These are phyloP conservation scores for Alternaria arbusti DNA, from an alignment of 2,329 filamentous ascomycete species.

Conservation along the genomic window DNA sequence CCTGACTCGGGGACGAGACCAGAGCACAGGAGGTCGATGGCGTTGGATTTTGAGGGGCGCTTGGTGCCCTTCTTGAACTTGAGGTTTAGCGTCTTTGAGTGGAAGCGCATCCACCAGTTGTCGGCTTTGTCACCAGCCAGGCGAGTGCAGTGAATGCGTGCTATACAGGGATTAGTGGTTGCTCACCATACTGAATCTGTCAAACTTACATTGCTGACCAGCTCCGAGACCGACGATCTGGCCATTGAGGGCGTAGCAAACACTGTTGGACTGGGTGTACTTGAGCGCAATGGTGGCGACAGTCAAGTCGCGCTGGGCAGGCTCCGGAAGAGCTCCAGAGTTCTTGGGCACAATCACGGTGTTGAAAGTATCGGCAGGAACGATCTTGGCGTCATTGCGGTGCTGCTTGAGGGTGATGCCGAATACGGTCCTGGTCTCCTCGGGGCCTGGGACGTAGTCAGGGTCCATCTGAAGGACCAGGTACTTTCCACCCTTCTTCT, in stretches of 20 bases:
- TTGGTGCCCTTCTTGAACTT: constrained; percentile 99
- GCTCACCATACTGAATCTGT: neutral
- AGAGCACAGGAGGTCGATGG: constrained; percentile 92
- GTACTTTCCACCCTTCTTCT: constrained; percentile 99
- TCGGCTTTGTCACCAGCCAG: constrained; percentile 98
- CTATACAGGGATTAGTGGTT: constrained; percentile 21
- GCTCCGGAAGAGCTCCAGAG: constrained; percentile 72
- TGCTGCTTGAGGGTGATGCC: constrained; percentile 87
- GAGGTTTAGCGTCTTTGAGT: constrained; percentile 83
- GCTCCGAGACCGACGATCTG: constrained; percentile 94
- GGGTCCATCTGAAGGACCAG: constrained; percentile 94
- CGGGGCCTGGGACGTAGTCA: constrained; percentile 74
- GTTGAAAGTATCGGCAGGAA: constrained; percentile 79
- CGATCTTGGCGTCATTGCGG: constrained; percentile 90
- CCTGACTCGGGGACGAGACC: constrained; percentile 85
- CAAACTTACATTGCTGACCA: constrained; percentile 76
- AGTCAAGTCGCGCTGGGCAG: constrained; percentile 85
- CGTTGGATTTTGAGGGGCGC: constrained; percentile 96
- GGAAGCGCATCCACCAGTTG: constrained; percentile 99
- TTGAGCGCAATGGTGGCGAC: constrained; percentile 97
- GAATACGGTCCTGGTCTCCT: constrained; percentile 87
- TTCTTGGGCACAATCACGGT: constrained; percentile 88
- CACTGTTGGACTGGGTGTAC: constrained; percentile 97
- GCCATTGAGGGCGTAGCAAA: constrained; percentile 94
- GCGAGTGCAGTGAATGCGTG: constrained; percentile 96